A percentile compares a stretch with the other conserved stretches of the same genome.
These are phyloP conservation scores for Durio zibethinus DNA, from an alignment of 345 rosid genomes.

Conservation along the genomic window DNA sequence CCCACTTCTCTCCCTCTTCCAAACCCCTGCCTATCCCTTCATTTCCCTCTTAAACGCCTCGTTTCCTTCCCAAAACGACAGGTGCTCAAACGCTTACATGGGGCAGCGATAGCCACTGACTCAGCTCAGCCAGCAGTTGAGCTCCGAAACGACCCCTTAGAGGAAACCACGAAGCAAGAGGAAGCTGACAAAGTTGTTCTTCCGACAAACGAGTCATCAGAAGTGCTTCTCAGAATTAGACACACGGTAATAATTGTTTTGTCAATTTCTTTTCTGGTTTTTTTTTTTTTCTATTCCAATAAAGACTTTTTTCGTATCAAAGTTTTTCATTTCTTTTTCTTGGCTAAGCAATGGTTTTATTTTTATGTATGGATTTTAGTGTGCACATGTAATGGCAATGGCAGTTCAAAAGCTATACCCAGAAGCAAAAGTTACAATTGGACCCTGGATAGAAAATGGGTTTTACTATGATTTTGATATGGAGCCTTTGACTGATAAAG, in stretches of 20 bases:
- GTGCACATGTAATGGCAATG: constrained; percentile 98
- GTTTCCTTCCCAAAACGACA: constrained; percentile 31
- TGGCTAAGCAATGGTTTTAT: background rate
- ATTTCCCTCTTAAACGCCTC: constrained; percentile 35
- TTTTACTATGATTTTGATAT: constrained; percentile 89
- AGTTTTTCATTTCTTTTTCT: background rate
- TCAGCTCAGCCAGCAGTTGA: constrained; percentile 34
- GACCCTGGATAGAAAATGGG: constrained; percentile 92
- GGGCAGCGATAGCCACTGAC: constrained; percentile 46
- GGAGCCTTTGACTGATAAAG: constrained; percentile 80
- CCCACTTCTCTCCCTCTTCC: constrained; percentile 3
- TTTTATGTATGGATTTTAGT: constrained; percentile 32
- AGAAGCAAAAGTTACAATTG: constrained; percentile 84
- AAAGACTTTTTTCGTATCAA: background rate
- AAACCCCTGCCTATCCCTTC: constrained; percentile 1
- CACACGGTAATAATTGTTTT: constrained; percentile 57
- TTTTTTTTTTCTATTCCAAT: background rate
- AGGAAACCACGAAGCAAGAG: constrained; percentile 21
- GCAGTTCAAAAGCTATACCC: constrained; percentile 89
- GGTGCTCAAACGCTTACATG: constrained; percentile 26
- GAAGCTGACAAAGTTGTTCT: constrained; percentile 41
- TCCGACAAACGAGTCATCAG: constrained; percentile 78
- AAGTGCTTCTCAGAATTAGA: constrained; percentile 62
- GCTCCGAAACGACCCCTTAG: constrained; percentile 16
- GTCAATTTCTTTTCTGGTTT: background rate